Evolutionary conservation across 2,329 filamentous ascomycete species (phyloP), one percentile per base, ranked within the genome.

Genomic region (Aspergillus sp.): DNA sequence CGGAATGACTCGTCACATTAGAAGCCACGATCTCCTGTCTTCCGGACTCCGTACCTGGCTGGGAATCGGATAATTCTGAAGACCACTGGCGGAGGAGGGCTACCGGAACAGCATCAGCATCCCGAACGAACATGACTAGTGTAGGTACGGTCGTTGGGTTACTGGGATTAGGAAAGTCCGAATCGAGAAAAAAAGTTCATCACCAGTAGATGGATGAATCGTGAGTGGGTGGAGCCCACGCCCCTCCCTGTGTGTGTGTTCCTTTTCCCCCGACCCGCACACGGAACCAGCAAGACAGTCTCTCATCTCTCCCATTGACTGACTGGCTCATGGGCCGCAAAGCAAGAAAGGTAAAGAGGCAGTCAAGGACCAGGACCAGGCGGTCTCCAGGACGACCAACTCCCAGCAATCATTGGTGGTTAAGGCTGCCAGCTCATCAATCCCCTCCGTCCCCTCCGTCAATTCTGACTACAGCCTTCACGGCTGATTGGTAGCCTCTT

Each of bases 351-450:
- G 8, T 10, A 5, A 21, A 42, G 17, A 42, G 39, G 3, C 39
- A 44, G 19, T 21, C 32, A 21, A 38, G n/a, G 17, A 13, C 50
- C 50, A 32, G 41, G 41, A 13, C 50, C 32, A 32, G 41, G 41
- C 41, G 42, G 56, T 61, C 58, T 57, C 61, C 56, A 51, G 55
- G 61, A 61, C 61, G 52, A 63, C 61, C 58, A 42, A 42, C 36
- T 21, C 15, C 32, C 36, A 10, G 27, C 38, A 36, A 39, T 42
- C 52, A 61, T 61, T 60, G 61, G 59, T 49, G 49, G 57, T 59
- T 54, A 32, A 38, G 38, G 49, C 42, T 63, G 61, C 61, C 61
- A 63, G 57, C 61, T 63, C 52, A 54, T 57, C 53, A 57, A 36
- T 36, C 32, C 11, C 32, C 32, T 36, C 32, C 32, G 32, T 36